Evolutionary conservation across 2,329 filamentous ascomycete genomes (phyloP).

Genomic region (Fusarium camptoceras): DNA sequence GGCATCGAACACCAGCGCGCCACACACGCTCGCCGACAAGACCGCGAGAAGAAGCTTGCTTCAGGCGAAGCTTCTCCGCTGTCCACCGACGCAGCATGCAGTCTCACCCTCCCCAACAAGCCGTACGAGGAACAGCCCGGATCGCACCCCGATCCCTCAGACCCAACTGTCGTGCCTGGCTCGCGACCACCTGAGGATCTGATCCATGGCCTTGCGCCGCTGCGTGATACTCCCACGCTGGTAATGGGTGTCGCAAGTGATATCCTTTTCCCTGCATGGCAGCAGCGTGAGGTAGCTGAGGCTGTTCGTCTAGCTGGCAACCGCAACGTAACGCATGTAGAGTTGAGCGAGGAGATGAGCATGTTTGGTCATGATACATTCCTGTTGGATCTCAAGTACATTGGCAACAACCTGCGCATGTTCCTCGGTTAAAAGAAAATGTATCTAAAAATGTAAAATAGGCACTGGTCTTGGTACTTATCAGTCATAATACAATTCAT

Average conservation of each 20-base stretch:
- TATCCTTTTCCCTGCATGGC: slow-evolving; percentile 97
- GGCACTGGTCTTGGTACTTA: not conserved
- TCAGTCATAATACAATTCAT: not conserved
- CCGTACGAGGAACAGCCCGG: slow-evolving; percentile 88
- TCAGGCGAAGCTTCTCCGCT: slow-evolving; percentile 64
- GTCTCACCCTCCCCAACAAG: slow-evolving; percentile 81
- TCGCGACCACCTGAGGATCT: slow-evolving; percentile 80
- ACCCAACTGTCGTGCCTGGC: slow-evolving; percentile 44
- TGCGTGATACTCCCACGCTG: slow-evolving; percentile 83
- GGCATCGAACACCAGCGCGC: slow-evolving; percentile 76
- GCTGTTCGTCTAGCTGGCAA: slow-evolving; percentile 84
- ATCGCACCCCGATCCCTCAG: slow-evolving; percentile 52
- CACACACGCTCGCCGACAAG: slow-evolving; percentile 70
- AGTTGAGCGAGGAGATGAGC: slow-evolving; percentile 93
- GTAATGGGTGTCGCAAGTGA: slow-evolving; percentile 96
- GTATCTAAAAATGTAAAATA: not conserved
- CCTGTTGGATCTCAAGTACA: slow-evolving; percentile 88
- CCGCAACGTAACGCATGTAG: slow-evolving; percentile 83
- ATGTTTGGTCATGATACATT: slow-evolving; percentile 98
- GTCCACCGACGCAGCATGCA: slow-evolving; percentile 64
- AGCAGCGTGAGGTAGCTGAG: slow-evolving; percentile 93
- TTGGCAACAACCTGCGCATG: slow-evolving; percentile 83
- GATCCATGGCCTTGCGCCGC: slow-evolving; percentile 75
- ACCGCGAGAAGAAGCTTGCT: slow-evolving; percentile 69
- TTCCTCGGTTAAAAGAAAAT: slow-evolving; percentile 72